Evolutionary conservation across 2,329 filamentous ascomycete genomes (phyloP).

Genomic region (Alternaria triticimaculans): DNA sequence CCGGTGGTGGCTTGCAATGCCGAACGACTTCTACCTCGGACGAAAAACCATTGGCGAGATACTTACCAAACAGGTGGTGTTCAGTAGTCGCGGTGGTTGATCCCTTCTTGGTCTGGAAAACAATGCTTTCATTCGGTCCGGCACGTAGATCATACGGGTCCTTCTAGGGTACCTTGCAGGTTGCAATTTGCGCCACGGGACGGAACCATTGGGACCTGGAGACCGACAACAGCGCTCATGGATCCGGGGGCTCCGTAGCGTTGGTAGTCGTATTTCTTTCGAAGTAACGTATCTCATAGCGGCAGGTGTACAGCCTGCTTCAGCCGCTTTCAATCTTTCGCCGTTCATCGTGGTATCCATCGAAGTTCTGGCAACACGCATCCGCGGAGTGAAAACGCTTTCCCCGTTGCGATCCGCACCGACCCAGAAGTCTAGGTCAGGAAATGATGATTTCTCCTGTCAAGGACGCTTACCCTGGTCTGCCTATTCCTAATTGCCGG

Average conservation of each 20-base stretch:
- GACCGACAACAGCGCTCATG: neutral
- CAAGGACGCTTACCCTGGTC: conserved; percentile 6
- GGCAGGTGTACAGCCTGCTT: neutral
- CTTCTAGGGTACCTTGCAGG: neutral
- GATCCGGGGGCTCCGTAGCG: neutral
- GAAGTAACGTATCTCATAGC: neutral
- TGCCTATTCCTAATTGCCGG: conserved; percentile 6
- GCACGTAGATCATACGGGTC: conserved; percentile 5
- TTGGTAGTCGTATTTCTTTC: neutral
- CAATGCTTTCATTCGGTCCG: conserved; percentile 6
- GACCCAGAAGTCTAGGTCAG: neutral
- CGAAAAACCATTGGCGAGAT: conserved; percentile 2
- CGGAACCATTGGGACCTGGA: neutral
- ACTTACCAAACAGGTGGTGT: conserved; percentile 2
- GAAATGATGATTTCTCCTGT: conserved; percentile 4
- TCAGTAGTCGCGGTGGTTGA: conserved; percentile 16
- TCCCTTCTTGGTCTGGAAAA: conserved; percentile 13
- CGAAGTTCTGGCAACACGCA: neutral
- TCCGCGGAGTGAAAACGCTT: conserved; percentile 1
- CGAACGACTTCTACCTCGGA: conserved; percentile 1
- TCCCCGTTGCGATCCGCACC: conserved; percentile 6
- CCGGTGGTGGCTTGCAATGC: neutral
- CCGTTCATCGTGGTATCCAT: neutral
- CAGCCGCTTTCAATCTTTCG: neutral
- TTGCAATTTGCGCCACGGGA: conserved; percentile 6